Base-by-base conservation (phyloP, 75 land plant genomes). In the Sequoiadendron giganteum region DNA sequence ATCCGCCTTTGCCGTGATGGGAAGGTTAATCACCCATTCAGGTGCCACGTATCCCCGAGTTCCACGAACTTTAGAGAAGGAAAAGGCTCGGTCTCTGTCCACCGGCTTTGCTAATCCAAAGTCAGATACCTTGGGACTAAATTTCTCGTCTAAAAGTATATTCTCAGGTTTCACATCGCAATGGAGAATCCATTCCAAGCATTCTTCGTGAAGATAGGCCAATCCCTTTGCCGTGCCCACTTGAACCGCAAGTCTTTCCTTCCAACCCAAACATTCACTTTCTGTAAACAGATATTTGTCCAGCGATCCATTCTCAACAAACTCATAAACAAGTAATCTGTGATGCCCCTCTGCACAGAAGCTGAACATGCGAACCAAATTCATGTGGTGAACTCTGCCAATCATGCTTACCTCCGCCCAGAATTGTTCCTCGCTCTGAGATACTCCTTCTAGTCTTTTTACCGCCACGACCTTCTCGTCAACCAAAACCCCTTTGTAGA, bases 11-110 rank as follows among this genome's bases (percentile, higher is more conserved):
- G 48, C 48, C 0, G 48, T 45, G 48, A 45, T 7, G 48, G 48
- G 85, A 15, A 88, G 84, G 55, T 85, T 88, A 25, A 58, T 88
- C 70, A 56, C 68, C 84, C 89, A 90, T 72, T 90, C 91, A 8
- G 89, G 89, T 19, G 91, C 91, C 2, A 90, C 54, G 45, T 90
- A 90, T 5, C 89, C 89, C 56, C 88, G 88, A 10, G 87, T 90
- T 19, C 89, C 91, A 52, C 89, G 86, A 38, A 90, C 56, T 43
- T 54, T 88, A 30, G 89, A 87, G 28, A 88, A 86, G 21, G 40
- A 39, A 84, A 87, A 47, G 6, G 48, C 48, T 7, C 48, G 6
- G 0, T 45, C 48, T 45, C 48, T 7, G 48, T 45, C 48, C 48
- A 7, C 48, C 48, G 7, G 48, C 48, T 45, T 45, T 45, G 8